Conservation (phyloP, 176 grass and related monocot species). For the Triticum dicoccoides region DNA sequence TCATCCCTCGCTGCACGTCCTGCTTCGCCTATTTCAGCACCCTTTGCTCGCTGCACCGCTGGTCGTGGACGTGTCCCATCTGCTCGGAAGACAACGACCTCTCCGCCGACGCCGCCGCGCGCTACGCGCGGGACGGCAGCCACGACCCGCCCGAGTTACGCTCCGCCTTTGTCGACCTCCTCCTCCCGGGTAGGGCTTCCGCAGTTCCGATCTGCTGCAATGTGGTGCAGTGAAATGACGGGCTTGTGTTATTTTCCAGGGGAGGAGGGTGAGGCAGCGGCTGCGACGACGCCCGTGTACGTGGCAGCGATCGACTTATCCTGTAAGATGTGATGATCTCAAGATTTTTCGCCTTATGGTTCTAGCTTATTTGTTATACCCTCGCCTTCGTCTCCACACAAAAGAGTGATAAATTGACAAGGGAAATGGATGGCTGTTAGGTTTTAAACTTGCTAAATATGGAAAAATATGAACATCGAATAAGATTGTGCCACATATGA, state of each 20-base stretch:
- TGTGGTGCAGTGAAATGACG: not conserved
- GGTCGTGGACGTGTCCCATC: constrained; percentile 80
- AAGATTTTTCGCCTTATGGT: not conserved
- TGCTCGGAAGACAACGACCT: constrained; percentile 71
- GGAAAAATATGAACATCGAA: not conserved
- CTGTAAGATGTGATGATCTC: constrained; percentile 54
- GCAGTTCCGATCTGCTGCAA: not conserved
- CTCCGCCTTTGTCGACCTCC: constrained; percentile 91
- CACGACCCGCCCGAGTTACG: constrained; percentile 71
- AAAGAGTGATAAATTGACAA: not conserved
- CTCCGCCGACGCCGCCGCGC: constrained; percentile 37
- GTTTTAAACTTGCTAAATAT: constrained; percentile 17
- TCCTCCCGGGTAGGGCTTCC: constrained; percentile 37
- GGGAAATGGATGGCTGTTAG: not conserved
- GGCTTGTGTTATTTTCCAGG: constrained; percentile 29
- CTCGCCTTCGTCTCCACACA: not conserved
- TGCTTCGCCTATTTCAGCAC: constrained; percentile 87
- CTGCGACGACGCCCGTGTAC: constrained; percentile 62
- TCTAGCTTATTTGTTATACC: not conserved
- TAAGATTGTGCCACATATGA: not conserved
- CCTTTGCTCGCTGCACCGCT: constrained; percentile 63
- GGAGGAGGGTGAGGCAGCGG: constrained; percentile 42
- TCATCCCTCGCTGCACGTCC: constrained; percentile 78
- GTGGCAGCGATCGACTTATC: constrained; percentile 81
- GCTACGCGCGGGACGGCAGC: constrained; percentile 41